Evolutionary conservation across 75 land plant genomes (phyloP).

Genomic region (Pinus taeda): DNA sequence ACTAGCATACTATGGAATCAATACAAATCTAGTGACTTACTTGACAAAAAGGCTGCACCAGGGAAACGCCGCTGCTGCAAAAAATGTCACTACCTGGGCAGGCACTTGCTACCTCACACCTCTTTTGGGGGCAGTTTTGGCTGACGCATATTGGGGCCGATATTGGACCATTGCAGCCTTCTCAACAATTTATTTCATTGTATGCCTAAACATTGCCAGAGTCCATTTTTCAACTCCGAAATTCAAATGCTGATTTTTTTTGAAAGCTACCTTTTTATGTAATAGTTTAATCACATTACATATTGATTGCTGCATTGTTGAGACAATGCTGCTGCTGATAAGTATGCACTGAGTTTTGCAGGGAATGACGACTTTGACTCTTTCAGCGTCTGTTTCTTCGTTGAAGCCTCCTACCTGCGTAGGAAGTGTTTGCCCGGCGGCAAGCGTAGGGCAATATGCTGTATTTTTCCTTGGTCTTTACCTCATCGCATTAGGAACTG

Average conservation of each 20-base stretch:
- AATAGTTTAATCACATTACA: no score
- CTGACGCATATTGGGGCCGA: conserved; percentile 93
- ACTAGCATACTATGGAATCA: conserved; percentile 91
- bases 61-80: conserved; percentile 81
- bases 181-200: conserved; percentile 75
- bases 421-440: conserved; percentile 25
- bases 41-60: conserved; percentile 67
- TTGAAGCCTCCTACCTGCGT: conserved; percentile 43
- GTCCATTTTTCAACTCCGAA: conserved; percentile 36
- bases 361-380: conserved; percentile 80
- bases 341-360: conserved; percentile 15
- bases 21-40: conserved; percentile 79
- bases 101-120: conserved; percentile 89
- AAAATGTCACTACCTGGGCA: conserved; percentile 82
- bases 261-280: conserved; percentile 22
- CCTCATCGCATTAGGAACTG: conserved; percentile 87
- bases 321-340: no score
- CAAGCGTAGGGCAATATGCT: conserved; percentile 31
- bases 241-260: conserved; percentile 46
- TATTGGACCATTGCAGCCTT: conserved; percentile 84
- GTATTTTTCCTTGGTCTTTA: conserved; percentile 64
- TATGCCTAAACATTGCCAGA: conserved; percentile 26
- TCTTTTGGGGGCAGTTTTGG: conserved; percentile 88
- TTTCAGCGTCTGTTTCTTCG: conserved; percentile 60
- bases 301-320: no score